Base-by-base conservation (phyloP, 2,329 filamentous ascomycete species). In the Raffaelea arxii region DNA sequence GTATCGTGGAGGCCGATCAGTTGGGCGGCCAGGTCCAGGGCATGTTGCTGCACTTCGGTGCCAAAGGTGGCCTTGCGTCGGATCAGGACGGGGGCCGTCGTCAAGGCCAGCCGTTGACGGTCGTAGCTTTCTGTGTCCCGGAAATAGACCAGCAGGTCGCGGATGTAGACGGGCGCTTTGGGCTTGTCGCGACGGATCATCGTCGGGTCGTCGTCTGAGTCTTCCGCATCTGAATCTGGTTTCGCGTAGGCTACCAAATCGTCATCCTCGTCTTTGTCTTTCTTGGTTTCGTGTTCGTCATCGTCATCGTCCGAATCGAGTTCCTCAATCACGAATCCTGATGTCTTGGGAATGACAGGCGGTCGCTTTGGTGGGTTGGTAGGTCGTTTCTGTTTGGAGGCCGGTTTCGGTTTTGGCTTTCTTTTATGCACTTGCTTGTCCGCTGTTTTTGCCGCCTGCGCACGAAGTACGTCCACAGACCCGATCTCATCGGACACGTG, bases 171-270 rank as follows among this genome's bases (percentile, higher is more conserved):
- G 1, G 92, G 92, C 0, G 88, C 77, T 48, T 78, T 84, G 21
- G 84, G 78, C 56, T 92, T 96, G 62, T 92, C 82, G 14, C 90
- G 77, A 48, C 85, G 82, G 41, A 97, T 75, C 18, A 95, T 69
- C 0, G 89, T 94, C 5, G 92, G 83, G 56, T 98, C 94, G 32
- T 96, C 90, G 48, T 96, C 89, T 0, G 88, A 91, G 59, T 98
- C 92, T 59, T 94, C 87, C 0, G 80, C 76, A 54, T 98, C 92
- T 2, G 86, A 89, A 57, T 88, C 86, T 1, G 87, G 87, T 61
- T 95, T 96, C 14, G 78, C 77, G 55, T 96, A 95, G 1, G 86
- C 77, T 3, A 79, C 69, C 1, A 97, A 68, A 49, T 86, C 84
- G 16, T 82, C 78, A 25, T 80, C 75, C 38, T 82, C 79, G 56